Conservation (phyloP, 768 basidiomycete genomes). For the Termitomyces sp. region DNA sequence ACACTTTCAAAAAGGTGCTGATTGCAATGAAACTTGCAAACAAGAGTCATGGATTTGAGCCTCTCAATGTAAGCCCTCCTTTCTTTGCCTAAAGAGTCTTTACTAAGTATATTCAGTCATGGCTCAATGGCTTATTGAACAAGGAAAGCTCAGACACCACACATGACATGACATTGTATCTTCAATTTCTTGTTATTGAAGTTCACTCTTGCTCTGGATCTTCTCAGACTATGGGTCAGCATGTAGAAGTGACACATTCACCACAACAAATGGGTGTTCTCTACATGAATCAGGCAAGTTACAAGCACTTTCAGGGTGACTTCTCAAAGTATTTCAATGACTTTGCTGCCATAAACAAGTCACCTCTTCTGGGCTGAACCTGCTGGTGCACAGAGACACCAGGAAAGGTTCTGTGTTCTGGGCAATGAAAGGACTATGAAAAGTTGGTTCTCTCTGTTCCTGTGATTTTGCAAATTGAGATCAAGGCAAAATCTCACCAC, state of each 20-base stretch:
- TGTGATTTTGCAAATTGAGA: background rate
- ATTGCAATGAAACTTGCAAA: background rate
- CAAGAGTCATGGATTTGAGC: background rate
- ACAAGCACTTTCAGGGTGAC: background rate
- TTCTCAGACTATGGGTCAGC: background rate
- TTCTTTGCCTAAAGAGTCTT: no score
- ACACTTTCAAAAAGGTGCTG: background rate
- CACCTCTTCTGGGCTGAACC: background rate
- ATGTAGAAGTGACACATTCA: background rate
- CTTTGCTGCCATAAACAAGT: background rate
- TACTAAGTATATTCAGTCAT: background rate
- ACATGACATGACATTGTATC: background rate
- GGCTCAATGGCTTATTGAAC: constrained; percentile 3
- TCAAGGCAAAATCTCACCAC: background rate
- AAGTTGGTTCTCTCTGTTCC: background rate
- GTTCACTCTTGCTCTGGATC: background rate
- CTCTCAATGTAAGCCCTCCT: constrained; percentile 2
- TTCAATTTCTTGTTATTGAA: background rate
- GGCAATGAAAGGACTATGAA: background rate
- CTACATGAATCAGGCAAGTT: background rate
- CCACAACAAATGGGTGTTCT: background rate
- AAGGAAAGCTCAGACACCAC: background rate
- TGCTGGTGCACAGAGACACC: background rate
- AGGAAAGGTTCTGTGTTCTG: background rate
- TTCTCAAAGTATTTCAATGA: background rate